Percentiles rank a stretch among this genome's conserved stretches.
Evolutionary conservation across 345 rosid genomes (phyloP).

Genomic region (Corchorus capsularis): DNA sequence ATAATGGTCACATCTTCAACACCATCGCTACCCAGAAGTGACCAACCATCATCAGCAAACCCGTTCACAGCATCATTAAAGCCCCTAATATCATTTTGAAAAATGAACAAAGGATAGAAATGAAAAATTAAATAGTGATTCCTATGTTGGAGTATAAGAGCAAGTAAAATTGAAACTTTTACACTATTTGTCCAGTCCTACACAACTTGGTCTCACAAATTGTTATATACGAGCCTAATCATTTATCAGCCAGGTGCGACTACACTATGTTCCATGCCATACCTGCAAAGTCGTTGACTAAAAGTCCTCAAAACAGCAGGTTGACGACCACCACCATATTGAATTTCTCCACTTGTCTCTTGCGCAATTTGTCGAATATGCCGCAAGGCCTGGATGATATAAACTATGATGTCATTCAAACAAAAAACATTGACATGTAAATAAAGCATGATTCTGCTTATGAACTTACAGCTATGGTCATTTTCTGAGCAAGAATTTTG

Average conservation of each 20-base stretch:
- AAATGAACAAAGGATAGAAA: slow-evolving; percentile 4
- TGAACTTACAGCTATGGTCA: slow-evolving; percentile 79
- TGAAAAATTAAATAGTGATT: neutral
- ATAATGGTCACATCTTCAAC: slow-evolving; percentile 78
- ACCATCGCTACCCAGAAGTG: slow-evolving; percentile 79
- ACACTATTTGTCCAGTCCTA: neutral
- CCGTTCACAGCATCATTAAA: slow-evolving; percentile 97
- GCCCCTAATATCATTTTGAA: slow-evolving; percentile 56
- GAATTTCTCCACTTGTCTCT: slow-evolving; percentile 92
- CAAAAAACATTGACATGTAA: neutral
- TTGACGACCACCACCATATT: slow-evolving; percentile 90
- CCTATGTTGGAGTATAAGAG: neutral
- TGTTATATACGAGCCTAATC: neutral
- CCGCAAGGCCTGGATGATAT: slow-evolving; percentile 62
- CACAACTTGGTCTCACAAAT: neutral
- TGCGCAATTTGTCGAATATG: slow-evolving; percentile 89
- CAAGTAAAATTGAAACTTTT: slow-evolving; percentile 5
- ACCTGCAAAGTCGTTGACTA: slow-evolving; percentile 95
- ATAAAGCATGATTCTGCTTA: neutral
- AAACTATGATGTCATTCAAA: neutral
- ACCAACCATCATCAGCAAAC: slow-evolving; percentile 94
- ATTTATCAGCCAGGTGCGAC: neutral
- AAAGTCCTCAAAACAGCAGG: slow-evolving; percentile 95
- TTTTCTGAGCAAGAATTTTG: slow-evolving; percentile 92
- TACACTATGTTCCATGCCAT: slow-evolving; percentile 3